Conservation (phyloP, 2,329 filamentous ascomycete genomes). For the Cordyceps militaris region DNA sequence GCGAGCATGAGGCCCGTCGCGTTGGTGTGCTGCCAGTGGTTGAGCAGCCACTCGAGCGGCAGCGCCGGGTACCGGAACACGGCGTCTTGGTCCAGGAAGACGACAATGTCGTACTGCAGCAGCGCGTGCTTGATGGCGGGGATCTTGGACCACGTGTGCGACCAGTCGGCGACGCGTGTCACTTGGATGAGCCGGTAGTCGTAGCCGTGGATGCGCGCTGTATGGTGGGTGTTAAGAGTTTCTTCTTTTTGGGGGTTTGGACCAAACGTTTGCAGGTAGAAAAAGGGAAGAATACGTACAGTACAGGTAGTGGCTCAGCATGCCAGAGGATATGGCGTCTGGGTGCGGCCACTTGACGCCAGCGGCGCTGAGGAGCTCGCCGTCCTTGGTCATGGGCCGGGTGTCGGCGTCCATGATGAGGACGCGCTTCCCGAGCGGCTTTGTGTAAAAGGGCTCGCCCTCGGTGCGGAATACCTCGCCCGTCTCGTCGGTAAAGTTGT, state of each 20-base stretch:
- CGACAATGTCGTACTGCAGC: conserved; percentile 32
- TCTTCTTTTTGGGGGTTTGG: not conserved
- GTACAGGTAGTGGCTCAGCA: conserved; percentile 6
- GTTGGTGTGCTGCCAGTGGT: conserved; percentile 35
- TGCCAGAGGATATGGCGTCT: not conserved
- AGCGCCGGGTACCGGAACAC: conserved; percentile 34
- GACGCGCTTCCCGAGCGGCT: not conserved
- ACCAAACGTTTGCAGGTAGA: not conserved
- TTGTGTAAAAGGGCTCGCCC: conserved; percentile 1
- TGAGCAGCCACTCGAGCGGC: conserved; percentile 41
- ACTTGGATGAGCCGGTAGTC: conserved; percentile 41
- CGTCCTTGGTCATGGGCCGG: not conserved
- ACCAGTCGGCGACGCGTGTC: conserved; percentile 32
- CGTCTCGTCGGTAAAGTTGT: not conserved
- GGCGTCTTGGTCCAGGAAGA: conserved; percentile 39
- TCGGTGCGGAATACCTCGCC: not conserved
- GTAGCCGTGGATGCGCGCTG: conserved; percentile 36
- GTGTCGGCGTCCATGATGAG: conserved; percentile 5
- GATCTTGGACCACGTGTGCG: conserved; percentile 40
- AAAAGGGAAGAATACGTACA: not conserved
- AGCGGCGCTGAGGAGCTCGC: not conserved
- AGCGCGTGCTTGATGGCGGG: conserved; percentile 32
- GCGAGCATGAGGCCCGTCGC: conserved; percentile 38
- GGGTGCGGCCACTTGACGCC: conserved; percentile 1
- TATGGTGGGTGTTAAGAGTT: conserved; percentile 14